Conservation (phyloP, 2,329 filamentous ascomycete genomes). For the Chaetomium strumarium region DNA sequence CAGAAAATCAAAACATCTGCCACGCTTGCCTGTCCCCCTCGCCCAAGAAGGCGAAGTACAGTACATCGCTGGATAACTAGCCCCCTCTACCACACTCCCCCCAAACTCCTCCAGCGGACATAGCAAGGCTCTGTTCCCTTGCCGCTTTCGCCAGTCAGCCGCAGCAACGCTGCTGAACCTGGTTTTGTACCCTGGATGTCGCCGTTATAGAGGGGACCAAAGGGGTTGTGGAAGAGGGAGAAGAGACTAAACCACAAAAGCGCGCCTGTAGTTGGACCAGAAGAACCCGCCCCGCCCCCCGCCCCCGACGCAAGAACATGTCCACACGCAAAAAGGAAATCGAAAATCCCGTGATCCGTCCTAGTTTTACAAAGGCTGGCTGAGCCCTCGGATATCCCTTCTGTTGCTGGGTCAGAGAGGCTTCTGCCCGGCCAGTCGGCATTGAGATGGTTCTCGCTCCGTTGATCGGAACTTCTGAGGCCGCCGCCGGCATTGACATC, state of each 20-base stretch:
- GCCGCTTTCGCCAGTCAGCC: too few species aligned
- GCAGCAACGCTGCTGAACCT: neutral
- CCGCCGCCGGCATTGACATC: neutral
- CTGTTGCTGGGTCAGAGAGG: neutral
- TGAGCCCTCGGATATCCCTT: neutral
- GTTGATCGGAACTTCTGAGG: neutral
- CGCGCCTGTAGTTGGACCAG: constrained; percentile 17
- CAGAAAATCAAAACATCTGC: neutral
- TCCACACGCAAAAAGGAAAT: constrained; percentile 4
- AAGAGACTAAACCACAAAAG: constrained; percentile 9
- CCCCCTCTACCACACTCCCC: too few species aligned
- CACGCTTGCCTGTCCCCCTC: neutral
- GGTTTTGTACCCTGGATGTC: neutral
- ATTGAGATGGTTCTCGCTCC: neutral
- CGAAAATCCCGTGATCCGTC: neutral
- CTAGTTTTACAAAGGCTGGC: constrained; percentile 7
- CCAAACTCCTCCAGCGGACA: too few species aligned
- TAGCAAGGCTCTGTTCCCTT: too few species aligned
- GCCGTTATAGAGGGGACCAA: constrained; percentile 1
- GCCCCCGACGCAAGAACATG: constrained; percentile 3
- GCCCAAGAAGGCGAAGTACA: neutral
- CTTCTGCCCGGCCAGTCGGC: neutral
- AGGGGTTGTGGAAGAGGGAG: neutral
- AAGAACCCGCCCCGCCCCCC: constrained; percentile 14
- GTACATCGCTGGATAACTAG: neutral